Conservation (phyloP, 331 rosid genomes). For the Pyracantha coccinea region DNA sequence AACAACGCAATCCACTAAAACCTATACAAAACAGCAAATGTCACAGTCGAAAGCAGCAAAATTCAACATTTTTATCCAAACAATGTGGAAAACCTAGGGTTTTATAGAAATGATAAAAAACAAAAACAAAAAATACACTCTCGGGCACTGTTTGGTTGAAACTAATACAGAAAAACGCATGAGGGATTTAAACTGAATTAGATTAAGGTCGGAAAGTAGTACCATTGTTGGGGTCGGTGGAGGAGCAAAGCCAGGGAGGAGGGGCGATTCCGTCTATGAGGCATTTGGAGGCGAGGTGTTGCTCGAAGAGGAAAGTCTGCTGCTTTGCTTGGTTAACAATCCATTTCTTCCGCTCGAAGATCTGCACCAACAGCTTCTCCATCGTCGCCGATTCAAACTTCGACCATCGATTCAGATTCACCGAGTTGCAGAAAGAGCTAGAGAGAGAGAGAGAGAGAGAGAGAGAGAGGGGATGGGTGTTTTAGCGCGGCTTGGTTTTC, state of each 20-base stretch:
- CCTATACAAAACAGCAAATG: not conserved
- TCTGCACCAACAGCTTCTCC: constrained; percentile 70
- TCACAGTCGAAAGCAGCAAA: not conserved
- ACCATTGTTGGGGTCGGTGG: constrained; percentile 20
- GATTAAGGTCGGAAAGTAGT: not conserved
- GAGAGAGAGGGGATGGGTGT: not conserved
- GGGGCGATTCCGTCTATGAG: constrained; percentile 65
- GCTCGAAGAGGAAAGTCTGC: constrained; percentile 33
- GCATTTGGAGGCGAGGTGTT: constrained; percentile 68
- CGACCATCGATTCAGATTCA: constrained; percentile 15
- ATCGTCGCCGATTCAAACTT: constrained; percentile 41
- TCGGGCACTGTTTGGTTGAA: not conserved
- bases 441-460: not conserved
- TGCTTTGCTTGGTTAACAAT: constrained; percentile 66
- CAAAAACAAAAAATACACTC: not conserved
- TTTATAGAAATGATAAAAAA: not conserved
- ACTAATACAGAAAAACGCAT: not conserved
- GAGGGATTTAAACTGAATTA: not conserved
- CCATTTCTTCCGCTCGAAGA: constrained; percentile 64
- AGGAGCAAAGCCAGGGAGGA: constrained; percentile 61
- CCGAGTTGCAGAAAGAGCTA: not conserved
- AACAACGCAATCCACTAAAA: not conserved
- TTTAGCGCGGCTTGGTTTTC: not conserved
- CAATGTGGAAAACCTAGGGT: not conserved
- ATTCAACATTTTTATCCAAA: not conserved